Conservation (phyloP, 1,139 yeast genomes). For the Lizanozyma gosingica region DNA sequence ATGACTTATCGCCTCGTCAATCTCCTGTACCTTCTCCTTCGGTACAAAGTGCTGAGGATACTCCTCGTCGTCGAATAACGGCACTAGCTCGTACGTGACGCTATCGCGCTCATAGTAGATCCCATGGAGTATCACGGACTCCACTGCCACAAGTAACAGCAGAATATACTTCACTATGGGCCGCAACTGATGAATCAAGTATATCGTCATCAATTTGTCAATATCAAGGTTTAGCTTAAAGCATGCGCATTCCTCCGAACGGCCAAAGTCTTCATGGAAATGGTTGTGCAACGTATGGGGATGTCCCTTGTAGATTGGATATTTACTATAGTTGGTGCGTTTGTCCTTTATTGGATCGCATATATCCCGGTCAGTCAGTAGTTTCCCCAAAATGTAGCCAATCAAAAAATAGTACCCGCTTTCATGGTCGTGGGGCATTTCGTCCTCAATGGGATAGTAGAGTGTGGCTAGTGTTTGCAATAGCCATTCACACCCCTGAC, state of each 20-base stretch:
- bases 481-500: constrained; percentile 28
- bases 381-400: constrained; percentile 27
- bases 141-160: constrained; percentile 17
- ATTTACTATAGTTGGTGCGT: constrained; percentile 16
- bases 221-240: constrained; percentile 11
- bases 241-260: background rate
- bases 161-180: constrained; percentile 23
- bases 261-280: constrained; percentile 14
- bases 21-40: too few relatives aligned
- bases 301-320: constrained; percentile 31
- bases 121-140: constrained; percentile 29
- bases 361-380: constrained; percentile 31
- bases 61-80: constrained; percentile 21
- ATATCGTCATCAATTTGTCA: constrained; percentile 28
- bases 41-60: constrained; percentile 17
- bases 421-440: constrained; percentile 8
- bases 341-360: constrained; percentile 28
- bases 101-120: constrained; percentile 19
- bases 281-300: constrained; percentile 29
- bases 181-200: constrained; percentile 26
- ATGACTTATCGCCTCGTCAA: too few relatives aligned
- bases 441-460: constrained; percentile 20
- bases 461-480: constrained; percentile 15
- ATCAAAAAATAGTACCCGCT: constrained; percentile 21
- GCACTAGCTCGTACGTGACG: constrained; percentile 10